These are phyloP conservation scores for Nemania sp. DNA, from an alignment of 2,329 filamentous ascomycete species.

Conservation along the genomic window DNA sequence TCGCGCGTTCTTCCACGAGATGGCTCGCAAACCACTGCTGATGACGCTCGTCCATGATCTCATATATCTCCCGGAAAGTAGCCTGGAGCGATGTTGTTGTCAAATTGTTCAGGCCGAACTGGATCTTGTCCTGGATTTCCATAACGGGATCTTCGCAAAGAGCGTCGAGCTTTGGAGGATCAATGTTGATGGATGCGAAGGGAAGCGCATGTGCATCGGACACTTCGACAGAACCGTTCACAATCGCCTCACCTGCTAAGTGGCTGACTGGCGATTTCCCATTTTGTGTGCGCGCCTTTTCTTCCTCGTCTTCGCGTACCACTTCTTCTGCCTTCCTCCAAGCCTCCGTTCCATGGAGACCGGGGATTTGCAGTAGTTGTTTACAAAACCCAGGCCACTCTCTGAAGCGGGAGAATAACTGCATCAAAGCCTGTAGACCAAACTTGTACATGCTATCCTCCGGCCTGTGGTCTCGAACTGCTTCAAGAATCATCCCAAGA, in stretches of 20 bases:
- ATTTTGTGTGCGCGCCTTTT: conserved; percentile 59
- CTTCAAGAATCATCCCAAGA: conserved; percentile 97
- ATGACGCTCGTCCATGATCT: conserved; percentile 76
- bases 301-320: conserved; percentile 68
- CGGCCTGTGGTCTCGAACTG: conserved; percentile 80
- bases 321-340: conserved; percentile 82
- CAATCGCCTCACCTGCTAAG: conserved; percentile 53
- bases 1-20: conserved; percentile 92
- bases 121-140: conserved; percentile 86
- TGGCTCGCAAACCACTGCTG: conserved; percentile 97
- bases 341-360: conserved; percentile 81
- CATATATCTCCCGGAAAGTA: conserved; percentile 80
- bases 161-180: conserved; percentile 64
- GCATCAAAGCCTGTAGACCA: conserved; percentile 89
- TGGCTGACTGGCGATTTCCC: conserved; percentile 46
- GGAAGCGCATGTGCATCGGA: conserved; percentile 67
- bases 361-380: conserved; percentile 78
- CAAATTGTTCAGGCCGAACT: conserved; percentile 96
- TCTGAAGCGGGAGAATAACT: conserved; percentile 77
- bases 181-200: conserved; percentile 78
- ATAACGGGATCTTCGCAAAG: conserved; percentile 81
- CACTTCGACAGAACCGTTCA: conserved; percentile 74
- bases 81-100: conserved; percentile 84
- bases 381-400: conserved; percentile 98
- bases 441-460: conserved; percentile 98